A percentile compares a stretch with the other conserved stretches of the same genome.
Conservation (phyloP, 257 asterid genomes). For the Knoxia roxburghii region DNA sequence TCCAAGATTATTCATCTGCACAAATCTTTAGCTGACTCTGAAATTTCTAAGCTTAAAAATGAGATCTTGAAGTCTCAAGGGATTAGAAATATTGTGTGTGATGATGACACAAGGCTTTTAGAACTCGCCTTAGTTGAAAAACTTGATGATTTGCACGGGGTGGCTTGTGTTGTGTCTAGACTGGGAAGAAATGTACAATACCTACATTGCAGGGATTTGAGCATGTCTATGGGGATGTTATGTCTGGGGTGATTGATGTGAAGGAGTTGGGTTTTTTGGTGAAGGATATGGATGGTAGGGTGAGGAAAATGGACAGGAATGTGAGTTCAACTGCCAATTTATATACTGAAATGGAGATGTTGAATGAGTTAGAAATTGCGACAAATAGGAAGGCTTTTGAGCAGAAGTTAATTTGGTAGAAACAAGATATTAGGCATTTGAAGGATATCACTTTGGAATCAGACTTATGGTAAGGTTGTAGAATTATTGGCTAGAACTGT, state of each 20-base stretch:
- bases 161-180: conserved; percentile 79
- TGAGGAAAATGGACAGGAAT: conserved; percentile 74
- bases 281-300: conserved; percentile 86
- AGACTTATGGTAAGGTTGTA: conserved; percentile 69
- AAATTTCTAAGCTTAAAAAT: conserved; percentile 54
- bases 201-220: conserved; percentile 88
- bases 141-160: conserved; percentile 67
- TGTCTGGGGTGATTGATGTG: conserved; percentile 61
- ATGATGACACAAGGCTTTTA: conserved; percentile 57
- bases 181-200: conserved; percentile 76
- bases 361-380: conserved; percentile 70
- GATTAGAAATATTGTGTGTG: conserved; percentile 50
- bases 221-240: conserved; percentile 84
- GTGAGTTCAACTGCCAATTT: conserved; percentile 53
- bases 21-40: conserved; percentile 64
- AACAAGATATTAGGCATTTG: conserved; percentile 78
- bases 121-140: conserved; percentile 73
- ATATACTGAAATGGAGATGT: conserved; percentile 66
- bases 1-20: conserved; percentile 76
- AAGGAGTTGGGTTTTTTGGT: conserved; percentile 75
- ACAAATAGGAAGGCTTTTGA: conserved; percentile 64
- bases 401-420: conserved; percentile 87
- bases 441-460: conserved; percentile 89
- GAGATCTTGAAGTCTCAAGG: conserved; percentile 79
- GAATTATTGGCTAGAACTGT: conserved; percentile 76